phyloP scores from a whole-genome alignment of 2,329 filamentous ascomycete species.

The Massarina eburnea region DNA sequence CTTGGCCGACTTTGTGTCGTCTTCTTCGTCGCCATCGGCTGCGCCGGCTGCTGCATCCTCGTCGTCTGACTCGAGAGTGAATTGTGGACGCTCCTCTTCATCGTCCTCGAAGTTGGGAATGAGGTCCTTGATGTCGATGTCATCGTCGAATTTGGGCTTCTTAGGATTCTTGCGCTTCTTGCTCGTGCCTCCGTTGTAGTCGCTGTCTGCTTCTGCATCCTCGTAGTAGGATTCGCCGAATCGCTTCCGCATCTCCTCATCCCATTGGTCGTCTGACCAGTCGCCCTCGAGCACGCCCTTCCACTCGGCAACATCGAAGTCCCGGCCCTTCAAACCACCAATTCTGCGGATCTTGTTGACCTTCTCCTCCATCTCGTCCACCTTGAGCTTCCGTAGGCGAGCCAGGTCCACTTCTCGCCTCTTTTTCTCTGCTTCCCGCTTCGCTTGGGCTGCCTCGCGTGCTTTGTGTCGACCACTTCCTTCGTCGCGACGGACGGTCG shows the following conservation, averaged over 20 bases:
- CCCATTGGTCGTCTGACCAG: slow-evolving; percentile 89
- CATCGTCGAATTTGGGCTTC: slow-evolving; percentile 93
- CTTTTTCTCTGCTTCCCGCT: slow-evolving; percentile 76
- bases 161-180: slow-evolving; percentile 64
- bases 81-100: slow-evolving; percentile 70
- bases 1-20: slow-evolving; percentile 42
- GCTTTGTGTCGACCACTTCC: slow-evolving; percentile 73
- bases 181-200: slow-evolving; percentile 33
- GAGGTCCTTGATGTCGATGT: slow-evolving; percentile 94
- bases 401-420: slow-evolving; percentile 79
- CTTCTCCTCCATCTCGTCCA: slow-evolving; percentile 87
- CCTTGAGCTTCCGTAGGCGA: slow-evolving; percentile 80
- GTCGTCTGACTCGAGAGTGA: slow-evolving; percentile 62
- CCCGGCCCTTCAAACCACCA: slow-evolving; percentile 72
- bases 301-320: slow-evolving; percentile 77
- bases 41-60: slow-evolving; percentile 53
- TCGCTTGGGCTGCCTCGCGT: slow-evolving; percentile 75
- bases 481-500: slow-evolving; percentile 85
- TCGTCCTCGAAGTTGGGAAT: slow-evolving; percentile 81
- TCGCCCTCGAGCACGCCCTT: slow-evolving; percentile 79
- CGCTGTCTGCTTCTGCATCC: slow-evolving; percentile 56
- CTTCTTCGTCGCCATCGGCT: slow-evolving; percentile 45
- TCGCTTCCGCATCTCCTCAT: slow-evolving; percentile 80
- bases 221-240: slow-evolving; percentile 94
- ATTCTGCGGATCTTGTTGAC: slow-evolving; percentile 86